Conservation (phyloP, 2,329 filamentous ascomycete species). For the Atkinsonella texensis region DNA sequence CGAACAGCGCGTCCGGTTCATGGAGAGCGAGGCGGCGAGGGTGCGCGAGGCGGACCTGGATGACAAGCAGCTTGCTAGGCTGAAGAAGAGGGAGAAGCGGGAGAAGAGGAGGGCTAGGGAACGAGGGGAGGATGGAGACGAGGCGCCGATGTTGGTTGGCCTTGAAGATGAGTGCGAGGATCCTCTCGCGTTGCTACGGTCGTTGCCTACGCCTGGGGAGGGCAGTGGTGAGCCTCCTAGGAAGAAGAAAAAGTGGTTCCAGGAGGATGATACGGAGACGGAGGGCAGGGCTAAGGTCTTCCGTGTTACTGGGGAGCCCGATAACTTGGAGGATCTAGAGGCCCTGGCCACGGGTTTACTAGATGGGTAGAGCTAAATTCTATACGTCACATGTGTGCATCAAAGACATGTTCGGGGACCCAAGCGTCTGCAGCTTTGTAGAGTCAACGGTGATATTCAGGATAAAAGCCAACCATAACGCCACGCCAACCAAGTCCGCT, state of each 20-base stretch:
- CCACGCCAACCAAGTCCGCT: too few relatives aligned
- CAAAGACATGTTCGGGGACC: too few relatives aligned
- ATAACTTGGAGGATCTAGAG: conserved; percentile 71
- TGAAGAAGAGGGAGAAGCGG: conserved; percentile 66
- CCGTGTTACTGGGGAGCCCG: conserved; percentile 54
- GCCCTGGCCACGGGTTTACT: conserved; percentile 63
- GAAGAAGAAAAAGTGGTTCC: conserved; percentile 68
- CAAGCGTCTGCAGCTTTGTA: too few relatives aligned
- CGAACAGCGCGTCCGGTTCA: conserved; percentile 62
- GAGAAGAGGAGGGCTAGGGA: conserved; percentile 58
- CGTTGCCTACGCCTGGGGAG: conserved; percentile 35
- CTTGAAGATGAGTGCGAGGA: conserved; percentile 35
- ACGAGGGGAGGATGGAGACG: conserved; percentile 28
- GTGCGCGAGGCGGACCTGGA: conserved; percentile 65
- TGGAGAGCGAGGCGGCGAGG: conserved; percentile 60
- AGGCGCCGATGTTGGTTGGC: conserved; percentile 23
- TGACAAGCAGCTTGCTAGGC: conserved; percentile 71
- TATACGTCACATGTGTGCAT: too few relatives aligned
- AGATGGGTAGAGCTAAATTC: conserved; percentile 24
- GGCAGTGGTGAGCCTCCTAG: conserved; percentile 26
- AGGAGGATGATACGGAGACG: conserved; percentile 47
- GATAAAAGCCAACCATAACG: too few relatives aligned
- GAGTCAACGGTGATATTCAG: too few relatives aligned
- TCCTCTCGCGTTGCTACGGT: conserved; percentile 45
- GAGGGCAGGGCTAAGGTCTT: conserved; percentile 41